These are phyloP conservation scores for Neurospora sp. DNA, from an alignment of 495 filamentous ascomycete species.

Conservation along the genomic window DNA sequence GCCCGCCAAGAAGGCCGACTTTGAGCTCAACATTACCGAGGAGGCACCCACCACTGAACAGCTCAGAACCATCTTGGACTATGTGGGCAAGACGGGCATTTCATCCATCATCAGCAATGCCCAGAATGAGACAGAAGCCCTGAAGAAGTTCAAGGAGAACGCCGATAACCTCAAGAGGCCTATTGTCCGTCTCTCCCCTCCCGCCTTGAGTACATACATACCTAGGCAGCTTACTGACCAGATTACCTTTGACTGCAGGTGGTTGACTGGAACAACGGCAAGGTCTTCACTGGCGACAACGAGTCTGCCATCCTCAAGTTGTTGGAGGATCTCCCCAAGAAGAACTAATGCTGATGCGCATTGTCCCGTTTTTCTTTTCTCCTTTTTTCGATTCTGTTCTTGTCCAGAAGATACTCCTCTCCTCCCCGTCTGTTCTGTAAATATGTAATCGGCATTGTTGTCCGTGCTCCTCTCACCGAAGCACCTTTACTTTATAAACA, in stretches of 20 bases:
- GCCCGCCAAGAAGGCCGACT: conserved; percentile 61
- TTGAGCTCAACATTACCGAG: conserved; percentile 81
- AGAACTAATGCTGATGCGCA: conserved; percentile 23
- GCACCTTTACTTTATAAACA: not conserved
- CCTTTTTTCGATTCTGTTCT: not conserved
- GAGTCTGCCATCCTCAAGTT: conserved; percentile 80
- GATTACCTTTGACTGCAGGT: conserved; percentile 35
- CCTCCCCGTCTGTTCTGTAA: conserved; percentile 1
- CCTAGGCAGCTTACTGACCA: conserved; percentile 2
- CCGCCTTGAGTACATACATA: not conserved
- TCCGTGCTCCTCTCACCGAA: not conserved
- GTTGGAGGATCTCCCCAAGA: conserved; percentile 47
- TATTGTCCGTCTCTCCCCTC: conserved; percentile 41
- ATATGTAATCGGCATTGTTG: not conserved
- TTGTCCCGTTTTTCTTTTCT: not conserved
- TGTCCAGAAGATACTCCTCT: conserved; percentile 5
- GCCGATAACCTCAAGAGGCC: conserved; percentile 58
- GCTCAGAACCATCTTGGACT: conserved; percentile 78
- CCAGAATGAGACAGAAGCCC: conserved; percentile 57
- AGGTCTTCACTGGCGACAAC: conserved; percentile 61
- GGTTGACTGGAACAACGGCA: conserved; percentile 92
- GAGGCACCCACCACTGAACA: conserved; percentile 73
- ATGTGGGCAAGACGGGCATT: conserved; percentile 48
- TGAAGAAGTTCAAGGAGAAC: conserved; percentile 57
- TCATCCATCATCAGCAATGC: conserved; percentile 62